Evolutionary conservation across 2,329 filamentous ascomycete species (phyloP).

Genomic region (Rhexocercosporidium sp.): DNA sequence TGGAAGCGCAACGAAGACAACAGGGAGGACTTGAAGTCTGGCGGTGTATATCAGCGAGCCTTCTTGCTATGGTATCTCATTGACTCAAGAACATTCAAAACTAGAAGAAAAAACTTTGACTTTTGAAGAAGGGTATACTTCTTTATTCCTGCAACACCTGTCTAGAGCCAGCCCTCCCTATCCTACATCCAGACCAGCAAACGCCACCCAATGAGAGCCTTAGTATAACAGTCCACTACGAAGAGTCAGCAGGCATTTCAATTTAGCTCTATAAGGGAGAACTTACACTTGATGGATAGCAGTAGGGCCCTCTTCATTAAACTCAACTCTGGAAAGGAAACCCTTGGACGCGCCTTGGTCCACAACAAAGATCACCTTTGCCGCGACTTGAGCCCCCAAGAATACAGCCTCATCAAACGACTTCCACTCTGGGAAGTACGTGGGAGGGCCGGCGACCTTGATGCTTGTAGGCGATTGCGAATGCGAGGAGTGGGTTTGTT

Average conservation of each 20-base stretch:
- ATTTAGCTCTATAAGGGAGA: background rate
- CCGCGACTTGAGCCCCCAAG: slow-evolving; percentile 74
- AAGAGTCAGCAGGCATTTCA: background rate
- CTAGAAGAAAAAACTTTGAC: background rate
- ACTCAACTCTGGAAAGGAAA: slow-evolving; percentile 64
- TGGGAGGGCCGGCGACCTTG: slow-evolving; percentile 67
- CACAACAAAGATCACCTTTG: slow-evolving; percentile 72
- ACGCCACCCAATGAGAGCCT: background rate
- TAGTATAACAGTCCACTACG: slow-evolving; percentile 24
- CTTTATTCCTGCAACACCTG: slow-evolving; percentile 12
- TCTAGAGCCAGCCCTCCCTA: slow-evolving; percentile 12
- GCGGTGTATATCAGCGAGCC: background rate
- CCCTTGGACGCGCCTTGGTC: slow-evolving; percentile 68
- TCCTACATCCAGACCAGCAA: slow-evolving; percentile 16
- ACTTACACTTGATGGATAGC: slow-evolving; percentile 45
- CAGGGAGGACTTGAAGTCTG: background rate
- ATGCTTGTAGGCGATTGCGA: slow-evolving; percentile 73
- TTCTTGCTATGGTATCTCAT: background rate
- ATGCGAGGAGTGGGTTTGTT: slow-evolving; percentile 63
- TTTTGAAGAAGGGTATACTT: slow-evolving; percentile 23
- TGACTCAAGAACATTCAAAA: background rate
- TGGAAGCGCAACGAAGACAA: background rate
- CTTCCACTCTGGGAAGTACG: slow-evolving; percentile 72
- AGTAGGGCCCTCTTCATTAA: slow-evolving; percentile 43
- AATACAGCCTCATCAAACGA: slow-evolving; percentile 67